phyloP scores from a whole-genome alignment of 345 rosid genomes.

The Syzygium aqueum region DNA sequence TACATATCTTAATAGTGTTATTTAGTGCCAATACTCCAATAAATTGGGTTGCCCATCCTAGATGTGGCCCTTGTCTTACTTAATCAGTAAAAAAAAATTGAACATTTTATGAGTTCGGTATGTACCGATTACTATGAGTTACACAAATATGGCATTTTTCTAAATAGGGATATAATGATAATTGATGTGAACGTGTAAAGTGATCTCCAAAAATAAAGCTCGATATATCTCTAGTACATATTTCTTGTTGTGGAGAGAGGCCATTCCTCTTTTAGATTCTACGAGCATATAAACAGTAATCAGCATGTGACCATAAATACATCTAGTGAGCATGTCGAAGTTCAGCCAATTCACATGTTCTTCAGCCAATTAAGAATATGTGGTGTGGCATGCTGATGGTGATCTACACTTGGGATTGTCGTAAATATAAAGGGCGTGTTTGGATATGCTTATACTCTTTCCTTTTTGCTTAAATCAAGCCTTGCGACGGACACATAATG shows the following conservation, averaged over 20 bases:
- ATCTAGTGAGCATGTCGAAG: neutral
- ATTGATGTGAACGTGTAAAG: too few species aligned
- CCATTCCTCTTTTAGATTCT: neutral
- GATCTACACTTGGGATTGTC: neutral
- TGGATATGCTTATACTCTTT: neutral
- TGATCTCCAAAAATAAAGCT: too few species aligned
- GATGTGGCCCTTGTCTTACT: too few species aligned
- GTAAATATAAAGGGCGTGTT: neutral
- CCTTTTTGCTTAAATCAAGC: neutral
- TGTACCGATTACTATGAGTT: too few species aligned
- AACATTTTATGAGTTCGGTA: too few species aligned
- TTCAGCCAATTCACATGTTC: neutral
- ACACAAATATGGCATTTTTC: too few species aligned
- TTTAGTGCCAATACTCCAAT: too few species aligned
- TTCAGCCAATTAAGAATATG: neutral
- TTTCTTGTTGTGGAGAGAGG: neutral
- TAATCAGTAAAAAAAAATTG: too few species aligned
- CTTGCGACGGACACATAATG: neutral
- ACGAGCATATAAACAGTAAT: neutral
- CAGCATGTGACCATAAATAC: accelerated
- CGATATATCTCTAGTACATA: too few species aligned
- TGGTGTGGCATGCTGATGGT: neutral
- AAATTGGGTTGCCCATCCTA: too few species aligned
- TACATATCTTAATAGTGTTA: too few species aligned
- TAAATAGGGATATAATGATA: too few species aligned